Base-by-base conservation (phyloP, 495 filamentous ascomycete genomes). In the Tuber aestivum region DNA sequence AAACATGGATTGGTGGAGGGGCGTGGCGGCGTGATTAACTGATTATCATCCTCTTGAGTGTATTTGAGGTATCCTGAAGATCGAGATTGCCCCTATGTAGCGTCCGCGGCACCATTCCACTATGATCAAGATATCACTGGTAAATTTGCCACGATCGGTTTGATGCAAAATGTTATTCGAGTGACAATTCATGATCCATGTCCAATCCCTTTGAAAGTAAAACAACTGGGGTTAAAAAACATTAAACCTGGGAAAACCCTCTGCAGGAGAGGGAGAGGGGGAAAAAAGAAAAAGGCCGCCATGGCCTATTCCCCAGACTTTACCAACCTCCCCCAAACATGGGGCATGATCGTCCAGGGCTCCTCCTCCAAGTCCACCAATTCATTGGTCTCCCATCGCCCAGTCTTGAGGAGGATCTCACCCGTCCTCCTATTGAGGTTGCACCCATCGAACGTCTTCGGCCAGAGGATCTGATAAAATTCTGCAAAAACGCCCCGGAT, bases 1-100 rank as follows among this genome's bases (percentile, higher is more conserved):
- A 75, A 78, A 45, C 44, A 42, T 80, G 73, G 72, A 76, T n/a
- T 83, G 81, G 81, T 83, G 81, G 81, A 79, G 70, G 61, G 73
- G 76, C 45, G 73, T 73, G 8, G 61, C 77, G 3, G 37, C 50
- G 35, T 18, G 37, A 70, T 72, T 42, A 3, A 35, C 37, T 69
- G 21, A 48, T 61, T n/a, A 56, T 2, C 61, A 38, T 7, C 45
- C 40, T 41, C 70, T 44, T 70, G 77, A 74, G 68, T 71, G 10
- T 74, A 41, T 41, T 69, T 68, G n/a, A 38, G 21, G 37, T 35
- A 38, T 44, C 32, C 10, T 14, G n/a, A 20, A 16, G n/a, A 38
- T 72, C 7, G 23, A 21, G 41, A 48, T 56, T 12, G 41, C 23
- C 50, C 45, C 12, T 70, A 16, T 41, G 32, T 68, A 32, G 14